Percentiles rank a stretch among this genome's conserved stretches.
phyloP scores from a whole-genome alignment of 2,329 filamentous ascomycete species.

The Stagonosporopsis cucurbitacearum region DNA sequence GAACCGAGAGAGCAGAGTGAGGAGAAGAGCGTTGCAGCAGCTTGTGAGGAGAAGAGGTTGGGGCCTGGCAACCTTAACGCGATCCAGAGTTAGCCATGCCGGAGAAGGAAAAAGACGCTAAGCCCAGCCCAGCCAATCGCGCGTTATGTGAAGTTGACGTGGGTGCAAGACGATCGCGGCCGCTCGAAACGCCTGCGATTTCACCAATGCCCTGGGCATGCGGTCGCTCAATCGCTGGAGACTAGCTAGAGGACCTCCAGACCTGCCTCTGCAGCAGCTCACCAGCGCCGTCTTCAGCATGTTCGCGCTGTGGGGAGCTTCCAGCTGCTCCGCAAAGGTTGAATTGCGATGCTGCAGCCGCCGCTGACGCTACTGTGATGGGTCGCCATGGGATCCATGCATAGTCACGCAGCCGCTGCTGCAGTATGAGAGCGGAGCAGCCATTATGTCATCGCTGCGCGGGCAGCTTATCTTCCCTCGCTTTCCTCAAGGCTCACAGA shows the following conservation, averaged over 20 bases:
- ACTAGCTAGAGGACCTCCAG: not conserved
- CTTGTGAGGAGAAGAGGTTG: constrained; percentile 20
- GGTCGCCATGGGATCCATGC: constrained; percentile 17
- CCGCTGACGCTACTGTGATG: constrained; percentile 21
- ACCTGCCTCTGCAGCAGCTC: constrained; percentile 1
- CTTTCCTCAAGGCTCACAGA: constrained; percentile 1
- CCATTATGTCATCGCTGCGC: constrained; percentile 17
- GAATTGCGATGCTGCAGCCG: constrained; percentile 19
- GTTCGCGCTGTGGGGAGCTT: constrained; percentile 15
- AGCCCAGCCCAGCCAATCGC: constrained; percentile 9
- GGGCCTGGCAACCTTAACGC: constrained; percentile 18
- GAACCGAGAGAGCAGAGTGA: constrained; percentile 18
- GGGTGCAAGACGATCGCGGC: constrained; percentile 19
- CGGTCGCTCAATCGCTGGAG: constrained; percentile 1
- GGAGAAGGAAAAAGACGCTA: constrained; percentile 13
- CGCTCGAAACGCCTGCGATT: constrained; percentile 19
- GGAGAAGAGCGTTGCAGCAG: constrained; percentile 15
- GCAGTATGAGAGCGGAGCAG: constrained; percentile 10
- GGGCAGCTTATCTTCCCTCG: constrained; percentile 13
- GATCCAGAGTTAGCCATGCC: constrained; percentile 10
- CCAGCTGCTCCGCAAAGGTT: constrained; percentile 17
- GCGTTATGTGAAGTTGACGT: constrained; percentile 2
- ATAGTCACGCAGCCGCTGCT: not conserved
- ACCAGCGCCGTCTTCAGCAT: not conserved
- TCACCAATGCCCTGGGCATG: constrained; percentile 13